A percentile compares a stretch with the other conserved stretches of the same genome.
Conservation (phyloP, 768 basidiomycete species). For the Hygrophorus pudorinus region DNA sequence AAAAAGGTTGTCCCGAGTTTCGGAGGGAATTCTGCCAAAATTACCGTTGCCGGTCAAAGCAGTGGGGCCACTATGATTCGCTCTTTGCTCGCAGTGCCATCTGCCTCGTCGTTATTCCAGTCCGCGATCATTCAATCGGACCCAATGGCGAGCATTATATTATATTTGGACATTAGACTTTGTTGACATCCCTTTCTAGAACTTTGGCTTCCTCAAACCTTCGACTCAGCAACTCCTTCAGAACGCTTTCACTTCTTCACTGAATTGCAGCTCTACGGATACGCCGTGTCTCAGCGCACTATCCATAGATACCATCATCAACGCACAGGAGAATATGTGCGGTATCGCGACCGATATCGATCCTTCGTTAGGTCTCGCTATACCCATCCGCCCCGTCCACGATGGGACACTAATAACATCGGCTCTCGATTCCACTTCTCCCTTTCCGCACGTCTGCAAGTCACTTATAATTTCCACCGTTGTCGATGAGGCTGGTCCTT, state of each 20-base stretch:
- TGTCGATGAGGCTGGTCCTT: slow-evolving; percentile 58
- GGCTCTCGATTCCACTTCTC: slow-evolving; percentile 48
- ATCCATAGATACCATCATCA: slow-evolving; percentile 41
- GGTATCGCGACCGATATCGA: slow-evolving; percentile 33
- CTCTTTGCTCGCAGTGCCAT: slow-evolving; percentile 63
- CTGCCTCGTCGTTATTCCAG: slow-evolving; percentile 61
- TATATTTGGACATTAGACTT: neutral
- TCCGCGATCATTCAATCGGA: slow-evolving; percentile 81
- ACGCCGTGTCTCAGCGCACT: slow-evolving; percentile 41
- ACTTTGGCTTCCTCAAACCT: slow-evolving; percentile 59
- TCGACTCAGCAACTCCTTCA: slow-evolving; percentile 46
- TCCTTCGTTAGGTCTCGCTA: slow-evolving; percentile 38
- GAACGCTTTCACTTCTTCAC: slow-evolving; percentile 35
- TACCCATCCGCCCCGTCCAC: slow-evolving; percentile 57
- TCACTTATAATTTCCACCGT: slow-evolving; percentile 66
- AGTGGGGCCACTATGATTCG: slow-evolving; percentile 72
- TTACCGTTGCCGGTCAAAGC: slow-evolving; percentile 79
- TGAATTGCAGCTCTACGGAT: slow-evolving; percentile 36
- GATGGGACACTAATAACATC: slow-evolving; percentile 64
- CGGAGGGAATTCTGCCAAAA: slow-evolving; percentile 52
- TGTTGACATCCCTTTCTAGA: slow-evolving; percentile 27
- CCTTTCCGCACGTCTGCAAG: slow-evolving; percentile 54
- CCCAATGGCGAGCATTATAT: slow-evolving; percentile 51
- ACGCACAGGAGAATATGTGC: slow-evolving; percentile 38
- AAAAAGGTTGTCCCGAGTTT: slow-evolving; percentile 48